Evolutionary conservation across 306 rosid species (phyloP).

Genomic region (Quercus rubra): DNA sequence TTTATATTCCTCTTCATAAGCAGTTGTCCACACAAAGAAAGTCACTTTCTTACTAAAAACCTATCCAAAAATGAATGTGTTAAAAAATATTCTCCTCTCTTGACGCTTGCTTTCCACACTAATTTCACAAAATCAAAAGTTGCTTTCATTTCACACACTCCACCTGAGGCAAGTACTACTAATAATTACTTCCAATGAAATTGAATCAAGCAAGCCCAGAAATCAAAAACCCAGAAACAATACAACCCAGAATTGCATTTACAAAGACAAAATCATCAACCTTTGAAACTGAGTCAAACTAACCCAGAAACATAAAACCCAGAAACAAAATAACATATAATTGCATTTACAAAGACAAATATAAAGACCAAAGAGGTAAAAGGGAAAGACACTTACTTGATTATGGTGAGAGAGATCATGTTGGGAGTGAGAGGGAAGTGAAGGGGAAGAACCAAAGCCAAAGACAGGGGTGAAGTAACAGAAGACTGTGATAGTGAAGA

Average conservation of each 20-base stretch:
- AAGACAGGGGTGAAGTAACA: neutral
- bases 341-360: neutral
- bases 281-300: neutral
- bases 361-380: neutral
- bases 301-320: neutral
- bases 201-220: neutral
- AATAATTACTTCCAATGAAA: neutral
- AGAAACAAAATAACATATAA: neutral
- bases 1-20: no score
- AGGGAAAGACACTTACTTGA: neutral
- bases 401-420: neutral
- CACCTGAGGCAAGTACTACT: neutral
- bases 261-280: neutral
- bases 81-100: no score
- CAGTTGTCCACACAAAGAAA: no score
- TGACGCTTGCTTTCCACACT: neutral
- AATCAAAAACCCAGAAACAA: neutral
- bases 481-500: neutral
- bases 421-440: neutral
- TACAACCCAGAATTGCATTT: neutral
- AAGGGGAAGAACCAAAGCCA: neutral
- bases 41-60: neutral
- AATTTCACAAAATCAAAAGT: neutral
- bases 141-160: neutral
- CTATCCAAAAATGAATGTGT: no score